These are phyloP conservation scores for Globisporangium cylindrosporum DNA, from an alignment of 352 stramenopile genomes.

Conservation along the genomic window DNA sequence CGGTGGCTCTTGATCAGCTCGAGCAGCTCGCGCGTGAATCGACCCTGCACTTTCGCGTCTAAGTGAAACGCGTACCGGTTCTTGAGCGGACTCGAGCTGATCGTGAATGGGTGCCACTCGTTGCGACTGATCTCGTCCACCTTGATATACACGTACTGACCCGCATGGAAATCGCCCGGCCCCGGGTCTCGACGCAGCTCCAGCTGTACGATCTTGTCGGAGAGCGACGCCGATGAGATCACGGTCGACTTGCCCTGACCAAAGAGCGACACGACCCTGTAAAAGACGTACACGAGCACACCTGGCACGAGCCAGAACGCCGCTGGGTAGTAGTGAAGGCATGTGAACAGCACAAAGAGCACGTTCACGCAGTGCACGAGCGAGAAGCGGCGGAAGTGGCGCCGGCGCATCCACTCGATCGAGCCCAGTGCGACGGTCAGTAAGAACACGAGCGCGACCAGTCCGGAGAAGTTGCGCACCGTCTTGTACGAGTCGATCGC, in stretches of 20 bases:
- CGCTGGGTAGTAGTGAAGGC: conserved; percentile 67
- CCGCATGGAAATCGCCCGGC: conserved; percentile 36
- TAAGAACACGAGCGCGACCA: conserved; percentile 45
- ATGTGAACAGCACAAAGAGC: conserved; percentile 42
- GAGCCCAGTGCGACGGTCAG: conserved; percentile 41
- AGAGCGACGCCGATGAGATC: conserved; percentile 34
- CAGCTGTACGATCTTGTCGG: conserved; percentile 52
- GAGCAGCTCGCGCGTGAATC: conserved; percentile 52
- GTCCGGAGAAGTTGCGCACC: conserved; percentile 60
- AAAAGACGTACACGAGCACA: conserved; percentile 57
- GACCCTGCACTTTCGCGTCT: conserved; percentile 60
- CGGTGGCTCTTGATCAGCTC: conserved; percentile 40
- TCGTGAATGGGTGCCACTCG: conserved; percentile 76
- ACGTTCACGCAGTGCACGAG: conserved; percentile 50
- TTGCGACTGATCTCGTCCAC: conserved; percentile 44
- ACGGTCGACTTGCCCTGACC: conserved; percentile 40
- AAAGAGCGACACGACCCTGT: conserved; percentile 50
- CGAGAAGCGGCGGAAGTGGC: conserved; percentile 54
- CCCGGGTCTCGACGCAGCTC: conserved; percentile 41
- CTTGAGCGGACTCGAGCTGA: conserved; percentile 59
- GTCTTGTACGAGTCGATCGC: conserved; percentile 48
- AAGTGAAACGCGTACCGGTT: conserved; percentile 42
- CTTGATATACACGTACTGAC: conserved; percentile 76
- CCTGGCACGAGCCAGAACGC: conserved; percentile 56
- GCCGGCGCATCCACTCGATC: conserved; percentile 46